Percentiles rank a stretch among this genome's conserved stretches.
Evolutionary conservation across 176 grass and related monocot species (phyloP).

Genomic region (Hyparrhenia diplandra): DNA sequence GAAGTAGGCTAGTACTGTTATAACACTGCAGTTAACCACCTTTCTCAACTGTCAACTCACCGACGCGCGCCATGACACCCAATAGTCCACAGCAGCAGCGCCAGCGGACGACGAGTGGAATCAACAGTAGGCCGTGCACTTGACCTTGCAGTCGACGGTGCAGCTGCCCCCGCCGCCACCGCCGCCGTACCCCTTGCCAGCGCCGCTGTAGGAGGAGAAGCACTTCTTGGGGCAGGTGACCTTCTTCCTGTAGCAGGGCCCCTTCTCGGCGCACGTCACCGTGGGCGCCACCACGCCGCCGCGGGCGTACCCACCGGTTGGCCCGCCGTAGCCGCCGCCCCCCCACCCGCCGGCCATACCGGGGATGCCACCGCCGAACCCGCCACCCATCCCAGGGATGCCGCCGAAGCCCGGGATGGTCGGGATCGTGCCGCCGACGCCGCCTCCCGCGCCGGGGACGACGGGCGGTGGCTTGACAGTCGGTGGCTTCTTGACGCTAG

Average conservation of each 20-base stretch:
- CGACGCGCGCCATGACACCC: neutral
- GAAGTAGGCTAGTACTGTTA: no score
- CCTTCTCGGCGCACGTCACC: slow-evolving; percentile 71
- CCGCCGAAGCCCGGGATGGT: slow-evolving; percentile 43
- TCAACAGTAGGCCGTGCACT: slow-evolving; percentile 73
- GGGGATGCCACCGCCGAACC: slow-evolving; percentile 16
- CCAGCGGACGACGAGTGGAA: no score
- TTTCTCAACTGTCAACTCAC: neutral
- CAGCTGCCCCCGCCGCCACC: slow-evolving; percentile 87
- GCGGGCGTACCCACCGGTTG: slow-evolving; percentile 50
- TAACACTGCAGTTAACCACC: neutral
- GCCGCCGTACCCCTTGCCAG: slow-evolving; percentile 67
- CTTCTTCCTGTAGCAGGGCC: slow-evolving; percentile 63
- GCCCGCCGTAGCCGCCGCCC: slow-evolving; percentile 54
- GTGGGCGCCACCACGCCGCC: slow-evolving; percentile 64
- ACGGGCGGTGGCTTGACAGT: no score
- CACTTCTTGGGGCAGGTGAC: slow-evolving; percentile 92
- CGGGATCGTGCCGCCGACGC: slow-evolving; percentile 34
- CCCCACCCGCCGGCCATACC: slow-evolving; percentile 82
- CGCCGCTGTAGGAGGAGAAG: slow-evolving; percentile 73
- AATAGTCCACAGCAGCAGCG: neutral
- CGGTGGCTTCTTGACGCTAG: no score
- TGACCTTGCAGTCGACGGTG: slow-evolving; percentile 95
- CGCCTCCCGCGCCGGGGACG: neutral
- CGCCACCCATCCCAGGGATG: slow-evolving; percentile 44